phyloP scores from a whole-genome alignment of 2,329 filamentous ascomycete genomes.

The Knoxdaviesia proteae region DNA sequence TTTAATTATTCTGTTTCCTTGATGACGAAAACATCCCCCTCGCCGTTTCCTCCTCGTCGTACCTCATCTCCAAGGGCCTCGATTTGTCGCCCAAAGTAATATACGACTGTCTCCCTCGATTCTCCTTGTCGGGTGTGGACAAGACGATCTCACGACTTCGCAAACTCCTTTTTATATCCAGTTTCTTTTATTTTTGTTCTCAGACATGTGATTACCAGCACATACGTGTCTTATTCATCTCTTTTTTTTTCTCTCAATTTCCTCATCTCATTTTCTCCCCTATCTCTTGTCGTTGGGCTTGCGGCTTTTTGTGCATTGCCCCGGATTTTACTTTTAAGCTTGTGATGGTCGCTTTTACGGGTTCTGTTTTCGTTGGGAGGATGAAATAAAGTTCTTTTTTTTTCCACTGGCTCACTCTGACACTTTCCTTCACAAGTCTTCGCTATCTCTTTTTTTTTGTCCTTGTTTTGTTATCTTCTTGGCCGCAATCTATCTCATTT shows the following conservation, averaged over 20 bases:
- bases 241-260: slow-evolving; percentile 1
- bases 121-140: not conserved
- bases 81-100: too few species aligned
- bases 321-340: not conserved
- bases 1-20: slow-evolving; percentile 3
- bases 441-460: not conserved
- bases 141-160: too few species aligned
- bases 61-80: not conserved
- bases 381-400: not conserved
- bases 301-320: not conserved
- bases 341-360: not conserved
- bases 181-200: not conserved
- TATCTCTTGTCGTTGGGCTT: not conserved
- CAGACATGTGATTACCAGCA: not conserved
- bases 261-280: not conserved
- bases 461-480: not conserved
- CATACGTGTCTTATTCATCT: not conserved
- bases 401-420: not conserved
- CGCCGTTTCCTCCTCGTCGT: not conserved
- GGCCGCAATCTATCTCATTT: not conserved
- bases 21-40: slow-evolving; percentile 4
- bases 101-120: not conserved
- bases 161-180: not conserved
- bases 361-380: not conserved
- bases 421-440: slow-evolving; percentile 2